Base-by-base conservation (phyloP, 2,329 filamentous ascomycete genomes). In the Aureobasidium subglaciale region DNA sequence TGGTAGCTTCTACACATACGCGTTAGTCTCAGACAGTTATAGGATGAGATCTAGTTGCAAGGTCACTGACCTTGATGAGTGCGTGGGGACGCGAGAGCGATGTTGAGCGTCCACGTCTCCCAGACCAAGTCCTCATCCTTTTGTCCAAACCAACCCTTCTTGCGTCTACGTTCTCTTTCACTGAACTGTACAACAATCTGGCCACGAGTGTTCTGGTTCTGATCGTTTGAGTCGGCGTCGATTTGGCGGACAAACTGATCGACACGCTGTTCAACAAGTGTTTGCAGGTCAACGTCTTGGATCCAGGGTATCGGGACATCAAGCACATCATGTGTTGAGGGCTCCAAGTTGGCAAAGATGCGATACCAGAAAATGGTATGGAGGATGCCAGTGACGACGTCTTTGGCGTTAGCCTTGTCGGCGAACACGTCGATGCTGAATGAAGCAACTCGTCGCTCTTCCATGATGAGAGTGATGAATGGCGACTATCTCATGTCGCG, bases 301-400 rank as follows among this genome's bases (percentile, higher is more conserved):
- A 97, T 87, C 65, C 88, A 88, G 50, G 93, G 91, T 25, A 97
- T 82, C 30, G 90, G 91, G 59, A 96, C 81, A 72, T 95, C 91
- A 62, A 96, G 85, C 60, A 96, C 84, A 68, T 96, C 91, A 73
- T 90, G 86, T 60, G 89, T 90, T 60, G 83, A 82, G 5, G 93
- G 92, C 38, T 82, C 78, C 63, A 96, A 81, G 57, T 89, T 85
- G 56, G 90, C 90, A 78, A 97, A 96, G 81, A 92, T 95, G 67
- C 93, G 87, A 76, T 96, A 91, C 80, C 97, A 97, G 83, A 97
- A 99, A 71, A 97, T 96, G 49, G 91, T 95, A 71, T 96, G 91
- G 48, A 97, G 81, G 69, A 96, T 88, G 61, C 91, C 92, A 83
- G 92, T 91, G 60, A 97, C 85, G 55, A 97, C 87, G 68, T 97